These are phyloP conservation scores for Solanum dulcamara DNA, from an alignment of 257 asterid species.

Conservation along the genomic window DNA sequence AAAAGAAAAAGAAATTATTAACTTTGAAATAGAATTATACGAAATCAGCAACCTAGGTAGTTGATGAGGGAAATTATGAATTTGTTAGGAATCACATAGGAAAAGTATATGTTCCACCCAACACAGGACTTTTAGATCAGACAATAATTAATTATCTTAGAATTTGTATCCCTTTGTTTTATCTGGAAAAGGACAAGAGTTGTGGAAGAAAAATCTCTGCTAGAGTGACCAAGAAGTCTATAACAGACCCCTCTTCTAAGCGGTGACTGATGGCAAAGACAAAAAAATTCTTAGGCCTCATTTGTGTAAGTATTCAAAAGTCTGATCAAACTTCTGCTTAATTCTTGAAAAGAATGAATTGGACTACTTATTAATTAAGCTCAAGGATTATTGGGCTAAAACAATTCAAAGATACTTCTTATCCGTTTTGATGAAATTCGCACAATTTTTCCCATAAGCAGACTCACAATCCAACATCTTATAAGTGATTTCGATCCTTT, in stretches of 20 bases:
- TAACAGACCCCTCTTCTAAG: neutral
- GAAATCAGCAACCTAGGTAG: too few relatives aligned
- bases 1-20: too few relatives aligned
- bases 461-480: neutral
- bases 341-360: neutral
- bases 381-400: neutral
- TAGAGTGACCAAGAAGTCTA: neutral
- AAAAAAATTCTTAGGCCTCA: neutral
- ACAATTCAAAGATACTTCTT: too few relatives aligned
- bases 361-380: neutral
- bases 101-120: neutral
- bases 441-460: neutral
- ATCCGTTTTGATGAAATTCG: neutral
- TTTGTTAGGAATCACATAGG: neutral
- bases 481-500: too few relatives aligned
- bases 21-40: too few relatives aligned
- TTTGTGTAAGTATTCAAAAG: neutral
- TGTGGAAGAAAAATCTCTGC: neutral
- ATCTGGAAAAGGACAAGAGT: neutral
- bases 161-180: neutral
- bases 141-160: too few relatives aligned
- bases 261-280: neutral
- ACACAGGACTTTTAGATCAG: neutral
- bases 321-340: neutral
- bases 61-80: too few relatives aligned